Conservation (phyloP, 176 grass and related monocot species). For the Pontederia crassipes region DNA sequence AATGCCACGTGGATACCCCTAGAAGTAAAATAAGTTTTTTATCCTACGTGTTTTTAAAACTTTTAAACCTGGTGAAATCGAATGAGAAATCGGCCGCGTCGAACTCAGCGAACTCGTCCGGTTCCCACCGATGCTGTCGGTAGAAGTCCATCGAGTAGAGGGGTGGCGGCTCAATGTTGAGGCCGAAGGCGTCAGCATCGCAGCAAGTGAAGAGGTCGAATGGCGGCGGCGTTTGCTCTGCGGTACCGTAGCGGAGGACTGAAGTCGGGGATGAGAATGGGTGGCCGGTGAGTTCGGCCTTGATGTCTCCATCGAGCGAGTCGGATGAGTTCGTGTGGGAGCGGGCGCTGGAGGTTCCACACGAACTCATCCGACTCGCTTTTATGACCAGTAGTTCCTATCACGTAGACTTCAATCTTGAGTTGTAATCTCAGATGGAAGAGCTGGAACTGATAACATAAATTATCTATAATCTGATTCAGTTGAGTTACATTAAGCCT, state of each 20-base stretch:
- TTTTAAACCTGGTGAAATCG: not conserved
- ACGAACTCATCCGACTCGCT: too few relatives aligned
- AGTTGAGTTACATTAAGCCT: too few relatives aligned
- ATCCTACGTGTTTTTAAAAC: too few relatives aligned
- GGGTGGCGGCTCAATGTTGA: conserved; percentile 3
- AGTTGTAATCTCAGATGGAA: too few relatives aligned
- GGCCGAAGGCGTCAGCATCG: conserved; percentile 24
- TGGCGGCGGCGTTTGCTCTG: conserved; percentile 10
- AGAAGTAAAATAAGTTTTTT: too few relatives aligned
- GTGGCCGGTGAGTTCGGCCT: not conserved
- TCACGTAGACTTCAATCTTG: too few relatives aligned
- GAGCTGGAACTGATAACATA: too few relatives aligned
- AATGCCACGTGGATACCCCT: too few relatives aligned
- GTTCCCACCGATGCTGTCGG: conserved; percentile 29
- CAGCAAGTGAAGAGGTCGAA: conserved; percentile 27
- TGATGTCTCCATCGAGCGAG: not conserved
- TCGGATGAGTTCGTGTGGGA: not conserved
- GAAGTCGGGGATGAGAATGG: conserved; percentile 35
- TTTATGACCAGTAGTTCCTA: too few relatives aligned
- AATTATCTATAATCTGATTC: too few relatives aligned
- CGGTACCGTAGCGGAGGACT: conserved; percentile 22
- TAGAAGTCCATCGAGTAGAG: conserved; percentile 30
- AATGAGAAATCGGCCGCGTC: conserved; percentile 6
- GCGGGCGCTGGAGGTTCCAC: not conserved
- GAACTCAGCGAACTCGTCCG: conserved; percentile 32